Conservation (phyloP, 1,284 basidiomycete genomes). For the Puccinia triticina region DNA sequence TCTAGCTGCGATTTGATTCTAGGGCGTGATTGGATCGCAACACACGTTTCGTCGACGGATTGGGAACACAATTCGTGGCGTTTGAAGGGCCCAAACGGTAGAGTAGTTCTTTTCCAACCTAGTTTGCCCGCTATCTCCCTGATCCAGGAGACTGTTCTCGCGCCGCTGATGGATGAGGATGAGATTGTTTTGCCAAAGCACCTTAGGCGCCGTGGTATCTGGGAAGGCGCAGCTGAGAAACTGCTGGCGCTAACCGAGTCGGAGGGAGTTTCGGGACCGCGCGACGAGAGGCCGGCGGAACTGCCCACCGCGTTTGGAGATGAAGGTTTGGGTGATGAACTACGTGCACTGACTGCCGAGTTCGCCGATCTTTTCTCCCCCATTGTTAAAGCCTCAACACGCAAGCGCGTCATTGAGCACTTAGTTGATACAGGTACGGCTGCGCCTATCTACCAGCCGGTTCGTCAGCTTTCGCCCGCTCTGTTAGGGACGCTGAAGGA, state of each 20-base stretch:
- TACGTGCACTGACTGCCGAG: not conserved
- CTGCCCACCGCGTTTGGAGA: not conserved
- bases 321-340: not conserved
- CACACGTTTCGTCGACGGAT: too few relatives aligned
- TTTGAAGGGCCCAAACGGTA: not conserved
- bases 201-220: too few relatives aligned
- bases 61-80: not conserved
- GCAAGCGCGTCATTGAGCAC: not conserved
- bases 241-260: too few relatives aligned
- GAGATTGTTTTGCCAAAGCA: too few relatives aligned
- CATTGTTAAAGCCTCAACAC: not conserved
- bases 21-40: too few relatives aligned
- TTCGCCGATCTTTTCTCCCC: not conserved
- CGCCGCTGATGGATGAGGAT: too few relatives aligned
- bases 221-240: too few relatives aligned
- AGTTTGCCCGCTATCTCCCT: too few relatives aligned
- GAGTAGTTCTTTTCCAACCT: not conserved
- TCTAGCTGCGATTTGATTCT: too few relatives aligned
- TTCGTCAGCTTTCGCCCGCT: not conserved
- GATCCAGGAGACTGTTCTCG: too few relatives aligned
- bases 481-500: not conserved
- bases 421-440: too few relatives aligned
- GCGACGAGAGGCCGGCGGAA: not conserved
- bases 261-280: not conserved
- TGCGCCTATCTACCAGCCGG: not conserved